Percentiles rank a stretch among this genome's conserved stretches.
Evolutionary conservation across 768 basidiomycete genomes (phyloP).

Genomic region (Cyclocybe aegerita): DNA sequence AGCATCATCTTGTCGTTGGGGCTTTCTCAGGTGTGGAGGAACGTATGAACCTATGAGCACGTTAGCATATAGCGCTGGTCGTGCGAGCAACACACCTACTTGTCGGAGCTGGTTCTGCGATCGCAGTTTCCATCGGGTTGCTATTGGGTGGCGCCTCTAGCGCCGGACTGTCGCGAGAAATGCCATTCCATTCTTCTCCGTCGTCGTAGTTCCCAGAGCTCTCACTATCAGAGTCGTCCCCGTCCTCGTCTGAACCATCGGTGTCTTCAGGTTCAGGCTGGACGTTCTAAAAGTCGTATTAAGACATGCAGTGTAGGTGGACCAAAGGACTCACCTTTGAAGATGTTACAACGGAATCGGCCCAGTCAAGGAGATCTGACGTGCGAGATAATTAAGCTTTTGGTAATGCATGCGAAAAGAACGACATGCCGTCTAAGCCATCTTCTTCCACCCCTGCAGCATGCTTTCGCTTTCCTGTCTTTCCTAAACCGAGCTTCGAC

Average conservation of each 20-base stretch:
- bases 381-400: neutral
- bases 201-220: constrained; percentile 19
- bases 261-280: no score
- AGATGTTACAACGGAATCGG: constrained; percentile 33
- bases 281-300: no score
- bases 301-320: no score
- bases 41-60: constrained; percentile 54
- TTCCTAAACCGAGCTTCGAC: constrained; percentile 61
- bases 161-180: constrained; percentile 12
- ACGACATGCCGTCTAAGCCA: constrained; percentile 74
- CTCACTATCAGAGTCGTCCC: constrained; percentile 11
- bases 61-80: neutral
- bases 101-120: constrained; percentile 4
- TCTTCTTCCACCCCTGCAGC: constrained; percentile 62
- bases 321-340: constrained; percentile 8
- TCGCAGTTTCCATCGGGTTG: constrained; percentile 18
- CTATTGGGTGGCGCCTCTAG: constrained; percentile 1
- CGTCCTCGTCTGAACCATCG: constrained; percentile 9
- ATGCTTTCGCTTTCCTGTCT: constrained; percentile 41
- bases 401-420: neutral
- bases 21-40: constrained; percentile 75
- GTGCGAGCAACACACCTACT: constrained; percentile 5
- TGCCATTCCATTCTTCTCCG: constrained; percentile 36
- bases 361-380: constrained; percentile 56
- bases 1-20: constrained; percentile 20